Evolutionary conservation across 2,329 filamentous ascomycete species (phyloP), one percentile per base, ranked within the genome.

Genomic region (Phaeosphaeria sp.): DNA sequence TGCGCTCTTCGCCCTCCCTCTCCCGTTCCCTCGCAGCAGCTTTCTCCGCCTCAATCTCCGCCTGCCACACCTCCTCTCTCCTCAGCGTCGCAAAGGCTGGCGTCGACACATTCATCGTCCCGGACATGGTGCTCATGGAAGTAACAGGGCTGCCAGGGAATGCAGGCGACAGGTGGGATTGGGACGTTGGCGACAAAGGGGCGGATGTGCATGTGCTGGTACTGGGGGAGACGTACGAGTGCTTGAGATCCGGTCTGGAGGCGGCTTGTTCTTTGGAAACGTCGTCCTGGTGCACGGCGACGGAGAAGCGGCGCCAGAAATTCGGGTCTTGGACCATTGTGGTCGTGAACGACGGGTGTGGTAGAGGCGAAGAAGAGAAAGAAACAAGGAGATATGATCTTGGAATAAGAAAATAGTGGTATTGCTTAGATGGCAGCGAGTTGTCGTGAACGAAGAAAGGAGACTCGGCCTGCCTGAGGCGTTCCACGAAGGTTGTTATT

Each of bases 241-340:
- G 75, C 60, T 78, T 74, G 33, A 74, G 56, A 44, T 75, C 59
- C 53, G 59, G 53, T 57, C 56, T 21, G 49, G 55, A 46, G 61
- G 55, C 44, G 54, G 55, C 55, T 56, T 64, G 57, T 30, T 60
- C 56, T 43, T 70, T 68, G 3, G 72, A 70, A 62, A 83, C 79
- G 65, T 86, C 85, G 62, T 87, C 83, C 51, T 80, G 73, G 68
- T 86, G 85, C 1, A 86, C 83, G 39, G 86, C 86, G 50, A 79
- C 73, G 57, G 83, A 85, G 77, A 87, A 87, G 65, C 85, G 83
- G 55, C 81, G 81, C 86, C 85, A 88, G 76, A 87, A 88, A 49
- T 78, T 80, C 22, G 85, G 85, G 67, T 88, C 86, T 60, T 81
- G 81, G 56, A 84, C 79, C 46, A 53, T 47, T n/a, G 17, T 42